These are phyloP conservation scores for Alternaria burnsii DNA, from an alignment of 2,329 filamentous ascomycete genomes.

Conservation along the genomic window DNA sequence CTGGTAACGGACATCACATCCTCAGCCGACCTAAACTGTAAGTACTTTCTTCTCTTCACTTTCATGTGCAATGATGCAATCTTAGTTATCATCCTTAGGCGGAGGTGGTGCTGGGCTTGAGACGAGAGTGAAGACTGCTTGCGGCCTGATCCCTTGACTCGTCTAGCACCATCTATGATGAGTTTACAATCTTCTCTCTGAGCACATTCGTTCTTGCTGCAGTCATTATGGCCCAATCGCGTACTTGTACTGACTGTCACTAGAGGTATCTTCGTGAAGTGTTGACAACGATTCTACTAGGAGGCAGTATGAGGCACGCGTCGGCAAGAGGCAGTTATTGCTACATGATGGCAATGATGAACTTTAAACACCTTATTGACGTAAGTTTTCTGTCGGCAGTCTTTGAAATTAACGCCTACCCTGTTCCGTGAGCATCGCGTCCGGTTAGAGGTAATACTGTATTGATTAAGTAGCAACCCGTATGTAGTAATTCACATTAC, in stretches of 20 bases:
- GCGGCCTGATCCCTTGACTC: constrained; percentile 33
- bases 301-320: too few relatives aligned
- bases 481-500: not conserved
- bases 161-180: constrained; percentile 38
- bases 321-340: not conserved
- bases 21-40: constrained; percentile 8
- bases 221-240: not conserved
- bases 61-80: constrained; percentile 76
- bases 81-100: constrained; percentile 94
- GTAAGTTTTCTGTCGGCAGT: not conserved
- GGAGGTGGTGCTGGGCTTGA: constrained; percentile 58
- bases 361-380: not conserved
- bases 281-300: too few relatives aligned
- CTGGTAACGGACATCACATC: not conserved
- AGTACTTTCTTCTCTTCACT: constrained; percentile 10
- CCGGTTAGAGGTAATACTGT: not conserved
- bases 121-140: constrained; percentile 30
- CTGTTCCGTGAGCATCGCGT: not conserved
- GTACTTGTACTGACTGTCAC: not conserved
- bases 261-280: not conserved
- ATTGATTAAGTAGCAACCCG: not conserved
- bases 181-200: constrained; percentile 52
- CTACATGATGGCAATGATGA: not conserved
- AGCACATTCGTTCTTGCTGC: constrained; percentile 15
- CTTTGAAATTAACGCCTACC: not conserved